Conservation (phyloP, 2,329 filamentous ascomycete species). For the Fusarium tuaranense region DNA sequence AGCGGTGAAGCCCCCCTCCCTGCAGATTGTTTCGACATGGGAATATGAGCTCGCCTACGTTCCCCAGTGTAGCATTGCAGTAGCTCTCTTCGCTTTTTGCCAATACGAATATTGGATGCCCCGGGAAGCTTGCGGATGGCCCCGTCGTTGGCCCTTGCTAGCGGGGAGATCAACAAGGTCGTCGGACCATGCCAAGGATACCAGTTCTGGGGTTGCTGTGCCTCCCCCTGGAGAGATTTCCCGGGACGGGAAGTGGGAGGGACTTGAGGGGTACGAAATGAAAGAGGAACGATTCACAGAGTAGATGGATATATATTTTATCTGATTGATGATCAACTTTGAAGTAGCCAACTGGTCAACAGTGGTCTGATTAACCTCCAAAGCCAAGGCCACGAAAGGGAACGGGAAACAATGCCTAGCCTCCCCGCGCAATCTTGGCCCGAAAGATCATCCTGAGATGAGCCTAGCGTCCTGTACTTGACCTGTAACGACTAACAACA, state of each 20-base stretch:
- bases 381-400: neutral
- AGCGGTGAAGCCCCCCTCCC: neutral
- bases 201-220: neutral
- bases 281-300: neutral
- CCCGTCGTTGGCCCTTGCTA: neutral
- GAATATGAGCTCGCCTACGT: neutral
- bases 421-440: neutral
- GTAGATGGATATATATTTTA: neutral
- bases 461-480: neutral
- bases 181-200: neutral
- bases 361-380: neutral
- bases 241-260: neutral
- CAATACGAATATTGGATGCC: neutral
- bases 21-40: neutral
- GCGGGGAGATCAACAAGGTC: neutral
- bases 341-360: accelerated
- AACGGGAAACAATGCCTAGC: neutral
- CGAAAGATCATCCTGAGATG: neutral
- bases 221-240: neutral
- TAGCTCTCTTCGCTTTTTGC: neutral
- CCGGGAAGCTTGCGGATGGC: neutral
- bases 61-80: neutral
- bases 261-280: neutral
- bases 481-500: neutral
- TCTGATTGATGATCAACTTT: neutral